Evolutionary conservation across 2,329 filamentous ascomycete genomes (phyloP).

Genomic region (Colletotrichum kahawae): DNA sequence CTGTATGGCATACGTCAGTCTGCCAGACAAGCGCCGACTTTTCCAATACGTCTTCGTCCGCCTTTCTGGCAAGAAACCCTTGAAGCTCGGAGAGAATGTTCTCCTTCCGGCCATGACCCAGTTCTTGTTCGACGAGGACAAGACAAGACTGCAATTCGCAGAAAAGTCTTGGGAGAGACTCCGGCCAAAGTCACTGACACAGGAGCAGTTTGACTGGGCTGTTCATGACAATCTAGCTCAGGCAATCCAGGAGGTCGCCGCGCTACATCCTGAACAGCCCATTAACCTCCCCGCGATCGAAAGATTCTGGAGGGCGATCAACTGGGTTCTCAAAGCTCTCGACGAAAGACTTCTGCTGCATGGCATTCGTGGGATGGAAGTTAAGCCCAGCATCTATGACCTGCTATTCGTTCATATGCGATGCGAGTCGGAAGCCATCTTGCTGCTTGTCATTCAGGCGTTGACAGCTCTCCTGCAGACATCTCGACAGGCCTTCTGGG

Average conservation of each 20-base stretch:
- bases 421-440: constrained; percentile 58
- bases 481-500: constrained; percentile 84
- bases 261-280: constrained; percentile 46
- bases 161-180: constrained; percentile 71
- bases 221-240: constrained; percentile 75
- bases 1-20: constrained; percentile 75
- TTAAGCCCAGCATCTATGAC: constrained; percentile 74
- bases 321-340: constrained; percentile 75
- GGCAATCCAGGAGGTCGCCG: constrained; percentile 67
- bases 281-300: constrained; percentile 56
- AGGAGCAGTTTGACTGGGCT: constrained; percentile 85
- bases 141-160: constrained; percentile 70
- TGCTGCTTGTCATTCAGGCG: constrained; percentile 73
- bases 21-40: constrained; percentile 54
- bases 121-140: constrained; percentile 81
- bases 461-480: constrained; percentile 76
- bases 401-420: constrained; percentile 62
- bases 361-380: constrained; percentile 79
- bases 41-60: constrained; percentile 87
- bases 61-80: constrained; percentile 77
- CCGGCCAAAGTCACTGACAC: constrained; percentile 63
- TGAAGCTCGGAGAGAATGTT: constrained; percentile 74
- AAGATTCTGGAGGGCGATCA: constrained; percentile 80
- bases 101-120: constrained; percentile 83
- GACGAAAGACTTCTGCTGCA: constrained; percentile 77